These are phyloP conservation scores for Monosporascus sp. DNA, from an alignment of 2,329 filamentous ascomycete genomes.

Conservation along the genomic window DNA sequence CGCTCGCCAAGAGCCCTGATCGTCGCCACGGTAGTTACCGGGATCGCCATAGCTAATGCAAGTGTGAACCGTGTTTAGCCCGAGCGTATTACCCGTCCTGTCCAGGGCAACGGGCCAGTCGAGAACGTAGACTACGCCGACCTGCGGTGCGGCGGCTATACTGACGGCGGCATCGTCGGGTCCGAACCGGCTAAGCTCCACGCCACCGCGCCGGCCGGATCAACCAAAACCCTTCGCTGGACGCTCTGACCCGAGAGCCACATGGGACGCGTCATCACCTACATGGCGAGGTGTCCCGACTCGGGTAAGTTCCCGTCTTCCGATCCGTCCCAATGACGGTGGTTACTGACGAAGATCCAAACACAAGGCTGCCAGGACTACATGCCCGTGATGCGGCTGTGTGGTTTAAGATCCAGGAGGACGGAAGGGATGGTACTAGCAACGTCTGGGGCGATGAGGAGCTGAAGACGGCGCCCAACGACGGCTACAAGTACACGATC, in stretches of 20 bases:
- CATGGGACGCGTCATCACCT: slow-evolving; percentile 51
- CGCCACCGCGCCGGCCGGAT: slow-evolving; percentile 48
- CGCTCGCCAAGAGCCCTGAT: not conserved
- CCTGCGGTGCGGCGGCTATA: slow-evolving; percentile 51
- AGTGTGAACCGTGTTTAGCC: slow-evolving; percentile 21
- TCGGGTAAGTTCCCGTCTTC: slow-evolving; percentile 27
- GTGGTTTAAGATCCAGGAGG: slow-evolving; percentile 53
- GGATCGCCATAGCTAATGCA: slow-evolving; percentile 2
- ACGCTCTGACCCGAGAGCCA: slow-evolving; percentile 47
- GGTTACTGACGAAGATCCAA: no score
- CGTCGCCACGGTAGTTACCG: not conserved
- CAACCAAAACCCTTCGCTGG: slow-evolving; percentile 49
- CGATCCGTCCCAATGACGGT: no score
- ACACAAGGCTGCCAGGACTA: slow-evolving; percentile 15
- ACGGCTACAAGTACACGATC: slow-evolving; percentile 46
- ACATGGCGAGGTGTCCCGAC: slow-evolving; percentile 55
- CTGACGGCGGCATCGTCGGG: slow-evolving; percentile 41
- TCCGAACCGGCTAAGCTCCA: slow-evolving; percentile 49
- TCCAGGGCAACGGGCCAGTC: slow-evolving; percentile 55
- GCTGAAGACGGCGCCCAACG: slow-evolving; percentile 38
- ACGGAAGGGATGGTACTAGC: slow-evolving; percentile 44
- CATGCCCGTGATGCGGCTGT: slow-evolving; percentile 31
- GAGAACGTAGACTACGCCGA: slow-evolving; percentile 47
- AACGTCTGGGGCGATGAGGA: slow-evolving; percentile 42
- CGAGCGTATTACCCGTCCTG: slow-evolving; percentile 49